A percentile compares a stretch with the other conserved stretches of the same genome.
Conservation (phyloP, 2,329 filamentous ascomycete genomes). For the Penicillium occitanis region DNA sequence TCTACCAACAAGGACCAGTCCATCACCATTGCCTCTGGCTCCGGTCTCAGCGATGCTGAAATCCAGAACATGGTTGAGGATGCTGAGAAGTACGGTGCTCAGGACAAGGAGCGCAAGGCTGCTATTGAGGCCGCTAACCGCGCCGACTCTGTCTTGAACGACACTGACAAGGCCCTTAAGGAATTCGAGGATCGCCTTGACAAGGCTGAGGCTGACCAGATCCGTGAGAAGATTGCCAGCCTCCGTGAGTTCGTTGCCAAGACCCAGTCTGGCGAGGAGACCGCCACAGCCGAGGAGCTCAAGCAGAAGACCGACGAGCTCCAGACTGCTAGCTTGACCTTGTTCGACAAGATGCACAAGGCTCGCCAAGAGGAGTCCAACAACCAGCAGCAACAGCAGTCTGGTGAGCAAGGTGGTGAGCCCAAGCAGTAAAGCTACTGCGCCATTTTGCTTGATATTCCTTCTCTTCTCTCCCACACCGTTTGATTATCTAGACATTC, state of each 20-base stretch:
- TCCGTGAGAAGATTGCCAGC: constrained; percentile 86
- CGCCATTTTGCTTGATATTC: neutral
- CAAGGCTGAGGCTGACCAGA: constrained; percentile 89
- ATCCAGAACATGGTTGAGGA: constrained; percentile 98
- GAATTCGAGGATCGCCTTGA: constrained; percentile 95
- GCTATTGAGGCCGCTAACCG: constrained; percentile 97
- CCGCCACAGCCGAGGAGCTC: constrained; percentile 82
- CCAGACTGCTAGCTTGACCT: constrained; percentile 89
- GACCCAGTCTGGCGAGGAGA: constrained; percentile 89
- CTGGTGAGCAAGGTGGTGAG: constrained; percentile 56
- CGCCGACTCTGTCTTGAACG: constrained; percentile 92
- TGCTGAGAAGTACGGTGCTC: constrained; percentile 92
- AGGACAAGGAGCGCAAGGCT: constrained; percentile 94
- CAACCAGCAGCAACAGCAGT: constrained; percentile 46
- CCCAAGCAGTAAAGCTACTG: constrained; percentile 62
- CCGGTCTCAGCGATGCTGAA: constrained; percentile 89
- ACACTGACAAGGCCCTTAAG: constrained; percentile 97
- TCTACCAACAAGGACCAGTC: constrained; percentile 99
- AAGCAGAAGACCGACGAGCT: constrained; percentile 99
- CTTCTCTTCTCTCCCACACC: constrained; percentile 16
- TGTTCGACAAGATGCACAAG: constrained; percentile 99
- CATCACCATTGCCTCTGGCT: constrained; percentile 97
- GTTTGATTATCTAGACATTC: constrained; percentile 21
- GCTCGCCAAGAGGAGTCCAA: constrained; percentile 67
- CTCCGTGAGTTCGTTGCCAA: constrained; percentile 90